Evolutionary conservation across 1,139 yeast genomes (phyloP).

Genomic region (Insectozyma bohioensis): DNA sequence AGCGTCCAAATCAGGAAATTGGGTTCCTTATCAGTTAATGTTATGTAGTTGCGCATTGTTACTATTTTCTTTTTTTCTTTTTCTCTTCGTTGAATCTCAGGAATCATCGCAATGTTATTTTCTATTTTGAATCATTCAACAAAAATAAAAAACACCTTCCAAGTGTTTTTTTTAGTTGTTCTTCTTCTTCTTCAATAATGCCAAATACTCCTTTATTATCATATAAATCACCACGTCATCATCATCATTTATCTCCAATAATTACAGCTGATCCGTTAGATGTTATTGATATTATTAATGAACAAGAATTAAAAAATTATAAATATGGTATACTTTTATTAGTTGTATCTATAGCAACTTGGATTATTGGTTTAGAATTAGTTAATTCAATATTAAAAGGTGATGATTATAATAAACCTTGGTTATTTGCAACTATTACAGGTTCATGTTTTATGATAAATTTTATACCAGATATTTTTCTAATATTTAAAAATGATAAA

Average conservation of each 20-base stretch:
- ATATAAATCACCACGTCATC: slow-evolving; percentile 1
- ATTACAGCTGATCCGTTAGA: slow-evolving; percentile 29
- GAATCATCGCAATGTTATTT: too few species aligned
- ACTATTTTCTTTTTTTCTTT: too few species aligned
- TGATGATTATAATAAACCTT: slow-evolving; percentile 48
- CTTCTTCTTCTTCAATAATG: too few species aligned
- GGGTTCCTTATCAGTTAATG: too few species aligned
- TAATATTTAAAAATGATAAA: slow-evolving; percentile 1
- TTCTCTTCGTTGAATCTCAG: too few species aligned
- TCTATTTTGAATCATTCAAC: too few species aligned
- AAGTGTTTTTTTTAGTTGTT: too few species aligned
- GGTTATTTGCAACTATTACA: slow-evolving; percentile 44
- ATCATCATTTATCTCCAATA: slow-evolving; percentile 9
- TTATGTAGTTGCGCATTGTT: too few species aligned
- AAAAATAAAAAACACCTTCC: too few species aligned
- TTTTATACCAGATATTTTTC: slow-evolving; percentile 37
- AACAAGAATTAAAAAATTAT: slow-evolving; percentile 44
- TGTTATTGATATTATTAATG: slow-evolving; percentile 45
- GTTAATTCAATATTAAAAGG: slow-evolving; percentile 50
- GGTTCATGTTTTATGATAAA: slow-evolving; percentile 48
- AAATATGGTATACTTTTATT: slow-evolving; percentile 42
- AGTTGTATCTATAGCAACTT: slow-evolving; percentile 40
- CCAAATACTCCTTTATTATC: slow-evolving; percentile 1
- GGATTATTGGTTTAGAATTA: slow-evolving; percentile 52
- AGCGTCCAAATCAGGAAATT: too few species aligned